Conservation (phyloP, 2,329 filamentous ascomycete genomes). For the Aureobasidium zeae region DNA sequence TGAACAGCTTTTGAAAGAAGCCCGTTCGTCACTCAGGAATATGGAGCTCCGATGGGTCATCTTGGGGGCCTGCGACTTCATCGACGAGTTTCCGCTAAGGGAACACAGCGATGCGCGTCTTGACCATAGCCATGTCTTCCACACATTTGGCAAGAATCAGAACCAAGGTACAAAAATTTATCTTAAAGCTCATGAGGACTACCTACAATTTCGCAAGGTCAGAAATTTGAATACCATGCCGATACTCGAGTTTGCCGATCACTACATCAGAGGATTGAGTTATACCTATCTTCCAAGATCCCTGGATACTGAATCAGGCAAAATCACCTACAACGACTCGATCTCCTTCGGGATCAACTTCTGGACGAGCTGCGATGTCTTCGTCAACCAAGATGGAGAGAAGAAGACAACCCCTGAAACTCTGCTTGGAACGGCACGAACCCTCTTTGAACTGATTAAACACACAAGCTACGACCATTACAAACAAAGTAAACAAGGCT, state of each 20-base stretch:
- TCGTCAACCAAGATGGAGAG: background rate
- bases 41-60: constrained; percentile 1
- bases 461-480: constrained; percentile 58
- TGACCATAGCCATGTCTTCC: background rate
- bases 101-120: background rate
- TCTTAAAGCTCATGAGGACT: background rate
- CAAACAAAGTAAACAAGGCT: constrained; percentile 51
- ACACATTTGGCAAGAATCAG: background rate
- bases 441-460: constrained; percentile 45
- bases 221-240: background rate
- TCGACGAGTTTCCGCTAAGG: background rate
- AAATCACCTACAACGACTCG: background rate
- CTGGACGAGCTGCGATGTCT: background rate
- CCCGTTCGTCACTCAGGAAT: background rate
- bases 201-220: background rate
- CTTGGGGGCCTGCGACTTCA: constrained; percentile 1
- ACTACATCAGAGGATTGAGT: background rate
- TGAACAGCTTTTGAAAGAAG: background rate
- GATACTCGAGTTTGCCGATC: background rate
- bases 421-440: background rate
- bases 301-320: background rate
- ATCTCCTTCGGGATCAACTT: background rate
- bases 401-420: too few relatives aligned
- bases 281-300: background rate
- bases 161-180: background rate